Base-by-base conservation (phyloP, 2,329 filamentous ascomycete species). In the Sclerotinia minor region DNA sequence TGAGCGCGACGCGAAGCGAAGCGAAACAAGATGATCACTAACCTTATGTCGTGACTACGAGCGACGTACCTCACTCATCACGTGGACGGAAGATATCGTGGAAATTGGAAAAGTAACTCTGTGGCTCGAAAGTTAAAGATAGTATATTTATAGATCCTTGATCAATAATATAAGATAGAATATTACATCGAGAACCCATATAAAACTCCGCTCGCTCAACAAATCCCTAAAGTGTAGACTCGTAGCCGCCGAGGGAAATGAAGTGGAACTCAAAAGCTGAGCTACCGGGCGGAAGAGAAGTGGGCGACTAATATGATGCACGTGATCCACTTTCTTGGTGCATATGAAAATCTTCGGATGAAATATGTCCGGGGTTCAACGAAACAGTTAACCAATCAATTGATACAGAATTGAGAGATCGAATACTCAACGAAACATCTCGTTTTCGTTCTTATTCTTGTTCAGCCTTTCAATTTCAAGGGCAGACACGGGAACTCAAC, bases 231-330 rank as follows among this genome's bases (percentile, higher is more conserved):
- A 5, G 19, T 60, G 29, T 61, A 61, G 45, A 45, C 58, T 35
- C 2, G 29, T 61, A 61, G 45, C 58, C 58, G 58, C 58, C 58
- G 58, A 49, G 44, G n/a, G 32, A 61, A 38, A 61, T 38, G 29
- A 35, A 61, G 58, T 61, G 58, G 58, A 61, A 17, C 58, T 29
- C 8, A 19, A 15, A 44, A 44, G 44, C 44, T 21, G 2, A 60
- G 26, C 13, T 35, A 26, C 2, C 21, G 26, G 11, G 41, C 26
- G 41, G 11, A 47, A 29, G 32, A 47, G 21, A 19, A 19, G 15
- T 21, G 29, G 35, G 58, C 45, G 29, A 21, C 15, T 24, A 7
- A 50, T 5, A 38, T 50, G 15, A 38, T 29, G 15, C 58, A 61
- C 58, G 58, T 61, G 58, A 61, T 50, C 58, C 45, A 61, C 58